Conservation (phyloP, 305 asterid genomes). For the Fraxinus platypoda region DNA sequence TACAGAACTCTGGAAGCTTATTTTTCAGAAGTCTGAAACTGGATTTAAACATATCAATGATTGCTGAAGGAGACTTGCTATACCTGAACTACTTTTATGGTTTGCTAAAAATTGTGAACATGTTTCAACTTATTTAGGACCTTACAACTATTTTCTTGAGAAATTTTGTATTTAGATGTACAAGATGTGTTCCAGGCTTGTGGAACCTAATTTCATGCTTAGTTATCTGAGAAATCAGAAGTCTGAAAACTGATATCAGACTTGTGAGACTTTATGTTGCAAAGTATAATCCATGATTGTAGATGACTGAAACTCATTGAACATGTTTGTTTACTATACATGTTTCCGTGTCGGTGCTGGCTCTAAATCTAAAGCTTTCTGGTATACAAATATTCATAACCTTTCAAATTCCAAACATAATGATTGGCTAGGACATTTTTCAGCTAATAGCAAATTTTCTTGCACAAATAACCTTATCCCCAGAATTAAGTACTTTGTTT, state of each 20-base stretch:
- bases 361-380: too few relatives aligned
- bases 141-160: neutral
- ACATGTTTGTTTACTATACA: neutral
- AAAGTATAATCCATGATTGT: neutral
- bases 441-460: neutral
- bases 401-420: neutral
- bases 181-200: neutral
- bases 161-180: neutral
- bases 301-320: neutral
- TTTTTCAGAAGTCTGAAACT: neutral
- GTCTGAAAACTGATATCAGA: neutral
- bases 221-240: neutral
- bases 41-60: neutral
- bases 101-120: neutral
- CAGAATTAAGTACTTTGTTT: neutral
- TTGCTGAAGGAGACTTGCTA: neutral
- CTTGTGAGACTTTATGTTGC: neutral
- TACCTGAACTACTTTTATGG: neutral
- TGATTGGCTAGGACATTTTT: neutral
- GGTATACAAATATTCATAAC: neutral
- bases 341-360: too few relatives aligned
- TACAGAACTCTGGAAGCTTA: neutral
- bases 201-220: neutral
- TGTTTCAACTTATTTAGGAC: neutral
- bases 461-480: neutral